Evolutionary conservation across 139 green algal genomes (phyloP).

Genomic region (Chlorella sp.): DNA sequence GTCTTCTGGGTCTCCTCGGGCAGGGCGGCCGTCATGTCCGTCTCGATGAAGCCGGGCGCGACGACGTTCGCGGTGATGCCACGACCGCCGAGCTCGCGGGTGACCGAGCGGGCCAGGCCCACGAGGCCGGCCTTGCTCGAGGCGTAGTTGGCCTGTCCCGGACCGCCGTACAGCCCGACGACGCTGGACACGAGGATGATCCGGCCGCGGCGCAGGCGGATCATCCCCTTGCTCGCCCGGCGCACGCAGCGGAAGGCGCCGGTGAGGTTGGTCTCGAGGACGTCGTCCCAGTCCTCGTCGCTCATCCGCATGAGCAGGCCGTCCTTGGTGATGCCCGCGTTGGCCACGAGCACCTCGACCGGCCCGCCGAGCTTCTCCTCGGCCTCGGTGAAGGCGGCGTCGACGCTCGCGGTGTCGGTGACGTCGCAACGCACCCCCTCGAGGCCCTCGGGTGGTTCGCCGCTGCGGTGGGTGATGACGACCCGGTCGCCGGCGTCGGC

Average conservation of each 20-base stretch:
- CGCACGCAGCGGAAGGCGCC: slow-evolving; percentile 72
- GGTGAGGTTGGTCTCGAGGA: slow-evolving; percentile 85
- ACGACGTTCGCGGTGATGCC: slow-evolving; percentile 54
- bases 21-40: slow-evolving; percentile 56
- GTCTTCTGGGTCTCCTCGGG: too few species aligned
- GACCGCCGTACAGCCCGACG: too few species aligned
- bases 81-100: slow-evolving; percentile 55
- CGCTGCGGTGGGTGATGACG: too few species aligned
- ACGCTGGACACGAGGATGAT: too few species aligned
- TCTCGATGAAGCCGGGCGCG: slow-evolving; percentile 59
- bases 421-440: too few species aligned
- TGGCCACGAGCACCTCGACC: too few species aligned
- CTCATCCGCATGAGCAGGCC: slow-evolving; percentile 90
- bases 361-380: too few species aligned
- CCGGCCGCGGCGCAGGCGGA: slow-evolving; percentile 76
- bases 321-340: slow-evolving; percentile 74
- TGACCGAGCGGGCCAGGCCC: slow-evolving; percentile 66
- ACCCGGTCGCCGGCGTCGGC: too few species aligned
- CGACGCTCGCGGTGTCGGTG: too few species aligned
- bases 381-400: too few species aligned
- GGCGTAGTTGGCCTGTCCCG: slow-evolving; percentile 53
- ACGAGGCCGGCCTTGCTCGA: slow-evolving; percentile 66
- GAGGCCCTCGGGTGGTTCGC: too few species aligned
- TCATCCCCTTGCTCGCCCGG: slow-evolving; percentile 81
- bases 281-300: slow-evolving; percentile 75